Evolutionary conservation across 352 stramenopile genomes (phyloP).

Genomic region (Lagenidium giganteum): DNA sequence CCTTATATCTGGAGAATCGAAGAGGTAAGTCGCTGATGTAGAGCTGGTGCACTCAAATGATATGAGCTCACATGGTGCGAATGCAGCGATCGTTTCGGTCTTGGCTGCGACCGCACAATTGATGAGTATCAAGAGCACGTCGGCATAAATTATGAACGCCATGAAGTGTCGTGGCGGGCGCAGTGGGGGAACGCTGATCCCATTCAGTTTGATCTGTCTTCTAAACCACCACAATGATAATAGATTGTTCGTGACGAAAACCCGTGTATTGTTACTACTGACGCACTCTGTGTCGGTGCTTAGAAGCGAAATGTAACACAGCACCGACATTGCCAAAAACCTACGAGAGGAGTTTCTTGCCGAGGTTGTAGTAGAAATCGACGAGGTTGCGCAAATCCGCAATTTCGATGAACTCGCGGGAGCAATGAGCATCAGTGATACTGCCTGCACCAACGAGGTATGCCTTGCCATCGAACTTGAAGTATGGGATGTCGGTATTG

Average conservation of each 20-base stretch:
- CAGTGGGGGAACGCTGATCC: conserved; percentile 58
- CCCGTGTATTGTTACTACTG: no score
- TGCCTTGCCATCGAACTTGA: conserved; percentile 74
- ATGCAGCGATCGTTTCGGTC: conserved; percentile 3
- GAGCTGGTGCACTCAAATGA: conserved; percentile 2
- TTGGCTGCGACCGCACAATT: conserved; percentile 34
- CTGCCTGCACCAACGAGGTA: conserved; percentile 71
- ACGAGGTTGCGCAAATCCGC: conserved; percentile 53
- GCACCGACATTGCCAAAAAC: no score
- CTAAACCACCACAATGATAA: not conserved
- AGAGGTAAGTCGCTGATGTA: not conserved
- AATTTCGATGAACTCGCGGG: conserved; percentile 69
- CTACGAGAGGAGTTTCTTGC: conserved; percentile 50
- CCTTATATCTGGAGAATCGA: conserved; percentile 25
- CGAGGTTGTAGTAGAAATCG: conserved; percentile 66
- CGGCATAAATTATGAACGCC: conserved; percentile 38
- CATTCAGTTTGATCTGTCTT: conserved; percentile 53
- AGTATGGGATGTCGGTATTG: conserved; percentile 89
- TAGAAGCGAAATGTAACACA: no score
- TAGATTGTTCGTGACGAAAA: conserved; percentile 1
- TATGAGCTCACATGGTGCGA: not conserved
- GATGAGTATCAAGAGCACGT: conserved; percentile 43
- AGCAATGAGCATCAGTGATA: conserved; percentile 73
- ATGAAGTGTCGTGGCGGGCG: conserved; percentile 39
- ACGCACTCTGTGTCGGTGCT: not conserved